Evolutionary conservation across 2,329 filamentous ascomycete species (phyloP).

Genomic region (Aspergillus hiratsukae): DNA sequence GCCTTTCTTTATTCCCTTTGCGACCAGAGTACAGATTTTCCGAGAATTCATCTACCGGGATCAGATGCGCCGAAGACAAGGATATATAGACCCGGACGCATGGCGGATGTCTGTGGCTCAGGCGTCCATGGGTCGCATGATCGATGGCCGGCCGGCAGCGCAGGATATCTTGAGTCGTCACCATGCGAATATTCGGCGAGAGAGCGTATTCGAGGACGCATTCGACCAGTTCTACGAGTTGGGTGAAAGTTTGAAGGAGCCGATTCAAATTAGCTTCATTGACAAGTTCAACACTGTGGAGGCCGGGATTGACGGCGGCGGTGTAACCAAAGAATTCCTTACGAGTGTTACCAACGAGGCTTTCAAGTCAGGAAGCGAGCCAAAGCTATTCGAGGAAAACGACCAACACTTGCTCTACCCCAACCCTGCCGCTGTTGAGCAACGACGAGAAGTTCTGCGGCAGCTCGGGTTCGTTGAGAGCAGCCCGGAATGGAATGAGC

Average conservation of each 20-base stretch:
- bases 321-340: constrained; percentile 95
- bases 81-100: constrained; percentile 65
- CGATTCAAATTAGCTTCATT: constrained; percentile 93
- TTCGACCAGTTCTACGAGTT: constrained; percentile 77
- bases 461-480: constrained; percentile 50
- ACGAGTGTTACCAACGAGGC: constrained; percentile 83
- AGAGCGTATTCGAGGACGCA: constrained; percentile 79
- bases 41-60: constrained; percentile 86
- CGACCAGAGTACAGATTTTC: constrained; percentile 87
- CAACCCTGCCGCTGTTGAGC: constrained; percentile 73
- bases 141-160: constrained; percentile 36
- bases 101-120: constrained; percentile 64
- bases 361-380: constrained; percentile 58
- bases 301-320: constrained; percentile 93
- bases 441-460: constrained; percentile 57
- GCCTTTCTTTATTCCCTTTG: constrained; percentile 94
- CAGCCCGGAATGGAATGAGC: constrained; percentile 53
- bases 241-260: constrained; percentile 81
- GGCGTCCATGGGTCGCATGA: constrained; percentile 33
- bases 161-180: constrained; percentile 53
- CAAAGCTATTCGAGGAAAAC: constrained; percentile 74
- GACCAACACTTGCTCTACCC: constrained; percentile 84
- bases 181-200: constrained; percentile 73
- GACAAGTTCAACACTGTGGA: constrained; percentile 83
- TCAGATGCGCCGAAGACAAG: constrained; percentile 65